Percentiles rank a stretch among this genome's conserved stretches.
phyloP scores from a whole-genome alignment of 805 yeast genomes.

The Nakazawaea pomicola region DNA sequence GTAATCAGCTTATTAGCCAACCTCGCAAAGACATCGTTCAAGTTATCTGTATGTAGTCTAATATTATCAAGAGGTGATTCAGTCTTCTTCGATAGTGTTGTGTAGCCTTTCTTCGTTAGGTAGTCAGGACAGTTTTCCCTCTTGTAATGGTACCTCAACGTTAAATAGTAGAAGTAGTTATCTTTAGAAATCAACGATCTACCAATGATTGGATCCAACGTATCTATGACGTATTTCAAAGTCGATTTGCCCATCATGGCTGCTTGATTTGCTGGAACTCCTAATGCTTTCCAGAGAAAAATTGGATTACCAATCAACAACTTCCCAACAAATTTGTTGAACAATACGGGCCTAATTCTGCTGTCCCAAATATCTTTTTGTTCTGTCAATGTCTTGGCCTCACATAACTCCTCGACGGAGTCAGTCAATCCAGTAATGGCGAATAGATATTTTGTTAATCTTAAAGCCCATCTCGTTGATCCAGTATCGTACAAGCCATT shows the following conservation, averaged over 20 bases:
- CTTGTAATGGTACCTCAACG: slow-evolving; percentile 57
- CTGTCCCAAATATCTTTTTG: slow-evolving; percentile 62
- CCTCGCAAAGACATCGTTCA: slow-evolving; percentile 70
- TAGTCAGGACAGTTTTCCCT: slow-evolving; percentile 72
- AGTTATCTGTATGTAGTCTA: slow-evolving; percentile 74
- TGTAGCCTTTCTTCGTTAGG: slow-evolving; percentile 54
- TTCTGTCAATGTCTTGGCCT: slow-evolving; percentile 51
- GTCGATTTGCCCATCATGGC: slow-evolving; percentile 72
- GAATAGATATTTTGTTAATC: slow-evolving; percentile 61
- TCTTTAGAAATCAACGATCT: slow-evolving; percentile 62
- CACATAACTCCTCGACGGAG: slow-evolving; percentile 51
- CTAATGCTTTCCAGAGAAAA: slow-evolving; percentile 85
- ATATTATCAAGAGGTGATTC: slow-evolving; percentile 60
- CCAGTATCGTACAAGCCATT: slow-evolving; percentile 77
- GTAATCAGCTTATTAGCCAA: slow-evolving; percentile 59
- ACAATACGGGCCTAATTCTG: slow-evolving; percentile 60
- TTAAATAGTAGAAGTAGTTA: slow-evolving; percentile 74
- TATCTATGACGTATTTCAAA: slow-evolving; percentile 66
- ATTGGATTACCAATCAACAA: slow-evolving; percentile 74
- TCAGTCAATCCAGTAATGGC: slow-evolving; percentile 45
- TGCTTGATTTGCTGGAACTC: slow-evolving; percentile 87
- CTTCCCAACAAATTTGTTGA: slow-evolving; percentile 64
- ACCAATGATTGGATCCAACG: slow-evolving; percentile 69
- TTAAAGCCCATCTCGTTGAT: slow-evolving; percentile 79
- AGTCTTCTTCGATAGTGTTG: slow-evolving; percentile 34